phyloP scores from a whole-genome alignment of 1,284 basidiomycete genomes.

The Ganoderma multipileum region DNA sequence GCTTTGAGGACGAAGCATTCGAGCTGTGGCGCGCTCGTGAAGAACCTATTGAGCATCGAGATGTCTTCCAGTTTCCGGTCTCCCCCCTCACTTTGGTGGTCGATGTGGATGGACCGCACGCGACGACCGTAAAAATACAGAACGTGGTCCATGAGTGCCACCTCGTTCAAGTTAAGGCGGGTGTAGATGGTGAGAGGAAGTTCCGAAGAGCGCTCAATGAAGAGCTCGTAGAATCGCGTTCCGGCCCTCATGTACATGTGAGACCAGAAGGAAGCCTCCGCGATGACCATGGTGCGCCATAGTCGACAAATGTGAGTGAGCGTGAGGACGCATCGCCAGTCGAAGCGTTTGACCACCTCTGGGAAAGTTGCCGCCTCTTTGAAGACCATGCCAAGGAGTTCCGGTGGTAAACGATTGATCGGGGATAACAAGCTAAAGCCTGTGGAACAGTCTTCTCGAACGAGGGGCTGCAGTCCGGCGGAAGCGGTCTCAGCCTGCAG shows the following conservation, averaged over 20 bases:
- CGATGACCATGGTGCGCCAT: neutral
- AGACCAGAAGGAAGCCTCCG: neutral
- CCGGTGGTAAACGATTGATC: neutral
- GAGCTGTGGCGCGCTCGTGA: neutral
- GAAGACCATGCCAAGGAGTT: neutral
- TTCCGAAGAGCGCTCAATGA: neutral
- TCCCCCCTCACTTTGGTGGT: neutral
- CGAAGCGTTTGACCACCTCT: neutral
- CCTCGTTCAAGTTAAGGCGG: no score
- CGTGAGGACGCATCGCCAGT: neutral
- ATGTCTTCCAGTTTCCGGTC: neutral
- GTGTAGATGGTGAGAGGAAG: neutral
- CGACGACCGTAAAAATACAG: neutral
- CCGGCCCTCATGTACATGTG: neutral
- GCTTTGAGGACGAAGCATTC: neutral
- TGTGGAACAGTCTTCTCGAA: neutral
- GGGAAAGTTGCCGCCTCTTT: neutral
- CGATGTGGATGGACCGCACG: neutral
- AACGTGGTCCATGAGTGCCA: neutral
- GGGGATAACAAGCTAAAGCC: fast-evolving
- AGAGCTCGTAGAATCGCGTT: no score
- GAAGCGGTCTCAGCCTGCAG: no score
- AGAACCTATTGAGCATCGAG: neutral
- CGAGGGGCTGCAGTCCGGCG: no score
- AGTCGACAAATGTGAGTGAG: neutral